These are phyloP conservation scores for Cryptococcus sp. DNA, from an alignment of 1,284 basidiomycete genomes.

Conservation along the genomic window DNA sequence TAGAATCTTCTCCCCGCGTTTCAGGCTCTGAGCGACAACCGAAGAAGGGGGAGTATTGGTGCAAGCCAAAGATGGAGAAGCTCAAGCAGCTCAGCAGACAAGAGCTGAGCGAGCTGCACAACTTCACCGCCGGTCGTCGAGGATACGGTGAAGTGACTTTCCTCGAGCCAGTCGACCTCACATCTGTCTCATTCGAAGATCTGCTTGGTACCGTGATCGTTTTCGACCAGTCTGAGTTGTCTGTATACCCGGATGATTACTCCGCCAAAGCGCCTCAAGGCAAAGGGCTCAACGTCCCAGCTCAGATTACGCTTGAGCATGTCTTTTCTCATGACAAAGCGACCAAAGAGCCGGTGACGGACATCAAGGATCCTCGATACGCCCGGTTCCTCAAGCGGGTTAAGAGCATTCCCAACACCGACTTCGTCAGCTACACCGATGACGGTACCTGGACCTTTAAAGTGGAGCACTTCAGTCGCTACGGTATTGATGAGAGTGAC, in stretches of 20 bases:
- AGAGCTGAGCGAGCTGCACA: slow-evolving; percentile 66
- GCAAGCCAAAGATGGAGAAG: slow-evolving; percentile 71
- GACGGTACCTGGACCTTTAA: slow-evolving; percentile 91
- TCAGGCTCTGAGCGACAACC: slow-evolving; percentile 53
- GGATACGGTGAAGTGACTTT: slow-evolving; percentile 91
- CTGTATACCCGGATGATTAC: slow-evolving; percentile 87
- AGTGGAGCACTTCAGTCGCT: slow-evolving; percentile 79
- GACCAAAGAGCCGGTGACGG: slow-evolving; percentile 85
- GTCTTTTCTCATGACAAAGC: slow-evolving; percentile 93
- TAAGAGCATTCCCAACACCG: slow-evolving; percentile 80
- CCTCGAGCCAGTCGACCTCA: slow-evolving; percentile 89
- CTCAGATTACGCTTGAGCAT: slow-evolving; percentile 73
- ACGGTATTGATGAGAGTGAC: slow-evolving; percentile 50
- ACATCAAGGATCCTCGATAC: slow-evolving; percentile 70
- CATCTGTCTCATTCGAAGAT: slow-evolving; percentile 74
- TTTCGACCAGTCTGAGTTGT: slow-evolving; percentile 89
- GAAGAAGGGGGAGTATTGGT: slow-evolving; percentile 86
- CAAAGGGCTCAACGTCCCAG: slow-evolving; percentile 84
- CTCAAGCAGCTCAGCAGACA: slow-evolving; percentile 67
- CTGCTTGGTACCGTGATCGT: slow-evolving; percentile 84
- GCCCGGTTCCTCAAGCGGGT: slow-evolving; percentile 80
- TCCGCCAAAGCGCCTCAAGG: slow-evolving; percentile 78
- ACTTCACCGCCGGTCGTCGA: slow-evolving; percentile 83
- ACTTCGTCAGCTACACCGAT: slow-evolving; percentile 76
- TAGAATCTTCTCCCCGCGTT: slow-evolving; percentile 25